These are phyloP conservation scores for Tephrocybe sp. DNA, from an alignment of 768 basidiomycete genomes.

Conservation along the genomic window DNA sequence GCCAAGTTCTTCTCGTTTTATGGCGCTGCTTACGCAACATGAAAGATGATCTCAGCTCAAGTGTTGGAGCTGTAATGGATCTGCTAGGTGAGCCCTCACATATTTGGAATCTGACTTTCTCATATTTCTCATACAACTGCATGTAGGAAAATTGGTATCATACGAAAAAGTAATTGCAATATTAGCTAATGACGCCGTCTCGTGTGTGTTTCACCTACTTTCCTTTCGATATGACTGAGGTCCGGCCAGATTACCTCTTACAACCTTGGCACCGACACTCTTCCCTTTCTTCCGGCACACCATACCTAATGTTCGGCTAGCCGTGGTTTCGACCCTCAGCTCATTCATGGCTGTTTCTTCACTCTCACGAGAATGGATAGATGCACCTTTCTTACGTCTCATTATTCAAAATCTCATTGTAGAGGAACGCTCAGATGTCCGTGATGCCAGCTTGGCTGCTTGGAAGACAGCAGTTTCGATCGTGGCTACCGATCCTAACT, in stretches of 20 bases:
- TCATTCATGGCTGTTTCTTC: conserved; percentile 80
- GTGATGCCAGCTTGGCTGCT: conserved; percentile 64
- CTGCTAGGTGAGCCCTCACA: conserved; percentile 63
- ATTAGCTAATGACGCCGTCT: conserved; percentile 62
- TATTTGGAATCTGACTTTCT: background rate
- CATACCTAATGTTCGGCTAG: conserved; percentile 86
- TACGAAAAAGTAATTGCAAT: conserved; percentile 76
- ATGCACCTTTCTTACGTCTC: conserved; percentile 71
- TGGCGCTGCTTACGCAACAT: conserved; percentile 91
- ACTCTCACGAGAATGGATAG: conserved; percentile 79
- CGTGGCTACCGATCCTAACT: conserved; percentile 41
- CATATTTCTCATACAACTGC: conserved; percentile 5
- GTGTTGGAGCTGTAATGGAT: conserved; percentile 97
- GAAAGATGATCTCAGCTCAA: conserved; percentile 96
- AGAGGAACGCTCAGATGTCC: conserved; percentile 86
- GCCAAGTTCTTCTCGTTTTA: conserved; percentile 74
- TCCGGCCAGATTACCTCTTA: conserved; percentile 65
- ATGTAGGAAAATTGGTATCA: conserved; percentile 74
- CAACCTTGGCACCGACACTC: conserved; percentile 79
- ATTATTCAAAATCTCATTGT: conserved; percentile 92
- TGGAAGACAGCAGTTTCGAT: conserved; percentile 73
- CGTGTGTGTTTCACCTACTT: conserved; percentile 50
- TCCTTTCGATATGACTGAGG: background rate
- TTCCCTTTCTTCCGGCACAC: conserved; percentile 99
- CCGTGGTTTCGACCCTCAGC: conserved; percentile 85